These are phyloP conservation scores for Cladorrhinum sp. DNA, from an alignment of 2,329 filamentous ascomycete genomes.

Conservation along the genomic window DNA sequence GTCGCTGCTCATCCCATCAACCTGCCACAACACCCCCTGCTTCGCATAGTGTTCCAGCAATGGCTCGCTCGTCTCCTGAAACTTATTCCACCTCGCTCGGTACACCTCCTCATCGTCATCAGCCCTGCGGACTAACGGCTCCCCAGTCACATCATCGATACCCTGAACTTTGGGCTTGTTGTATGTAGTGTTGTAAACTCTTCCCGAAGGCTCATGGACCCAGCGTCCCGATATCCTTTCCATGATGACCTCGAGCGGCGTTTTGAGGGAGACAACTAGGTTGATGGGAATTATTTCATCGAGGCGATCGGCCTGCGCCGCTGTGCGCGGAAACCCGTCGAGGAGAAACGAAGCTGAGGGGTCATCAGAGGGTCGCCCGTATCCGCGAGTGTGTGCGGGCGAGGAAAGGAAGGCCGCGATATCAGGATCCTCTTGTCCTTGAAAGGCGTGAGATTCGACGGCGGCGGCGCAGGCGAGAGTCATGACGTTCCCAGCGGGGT, in stretches of 20 bases:
- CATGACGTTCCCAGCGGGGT: constrained; percentile 44
- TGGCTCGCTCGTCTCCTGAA: constrained; percentile 81
- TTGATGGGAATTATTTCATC: constrained; percentile 90
- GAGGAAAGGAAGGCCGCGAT: constrained; percentile 43
- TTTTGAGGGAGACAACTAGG: constrained; percentile 81
- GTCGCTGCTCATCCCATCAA: constrained; percentile 84
- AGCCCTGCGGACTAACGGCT: constrained; percentile 73
- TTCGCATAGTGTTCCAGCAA: constrained; percentile 85
- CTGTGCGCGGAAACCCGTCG: constrained; percentile 92
- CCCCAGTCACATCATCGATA: constrained; percentile 86
- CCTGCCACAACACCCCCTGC: constrained; percentile 80
- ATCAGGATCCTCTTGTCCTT: constrained; percentile 30
- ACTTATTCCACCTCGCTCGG: constrained; percentile 73
- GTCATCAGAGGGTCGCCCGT: constrained; percentile 55
- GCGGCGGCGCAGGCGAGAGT: constrained; percentile 46
- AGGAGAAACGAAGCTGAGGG: constrained; percentile 87
- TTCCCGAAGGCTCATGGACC: constrained; percentile 87
- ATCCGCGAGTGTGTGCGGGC: constrained; percentile 39
- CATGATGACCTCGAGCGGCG: constrained; percentile 81
- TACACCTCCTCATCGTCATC: constrained; percentile 90
- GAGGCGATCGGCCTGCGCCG: constrained; percentile 71
- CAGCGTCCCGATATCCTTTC: constrained; percentile 87
- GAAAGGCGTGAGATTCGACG: constrained; percentile 32
- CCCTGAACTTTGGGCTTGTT: constrained; percentile 79
- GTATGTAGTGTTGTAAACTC: constrained; percentile 94